These are phyloP conservation scores for Lactarius tabidus DNA, from an alignment of 768 basidiomycete species.

Conservation along the genomic window DNA sequence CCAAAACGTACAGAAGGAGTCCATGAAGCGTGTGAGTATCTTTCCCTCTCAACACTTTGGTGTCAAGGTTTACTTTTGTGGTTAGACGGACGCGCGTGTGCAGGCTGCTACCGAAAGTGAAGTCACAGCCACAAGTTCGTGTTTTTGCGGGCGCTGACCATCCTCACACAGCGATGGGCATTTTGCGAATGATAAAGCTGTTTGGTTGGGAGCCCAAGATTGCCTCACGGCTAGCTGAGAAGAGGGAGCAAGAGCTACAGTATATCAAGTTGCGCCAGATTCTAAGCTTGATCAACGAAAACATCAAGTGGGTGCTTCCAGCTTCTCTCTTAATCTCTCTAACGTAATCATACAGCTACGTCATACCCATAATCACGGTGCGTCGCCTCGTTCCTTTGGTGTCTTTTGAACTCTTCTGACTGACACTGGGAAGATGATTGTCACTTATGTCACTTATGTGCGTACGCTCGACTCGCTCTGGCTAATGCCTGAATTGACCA, in stretches of 20 bases:
- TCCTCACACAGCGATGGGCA: constrained; percentile 30
- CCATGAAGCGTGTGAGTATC: constrained; percentile 38
- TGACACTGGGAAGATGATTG: constrained; percentile 30
- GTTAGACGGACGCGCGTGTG: constrained; percentile 46
- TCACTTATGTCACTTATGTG: constrained; percentile 35
- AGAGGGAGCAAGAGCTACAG: constrained; percentile 39
- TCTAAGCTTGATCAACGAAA: constrained; percentile 33
- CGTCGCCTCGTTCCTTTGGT: background rate
- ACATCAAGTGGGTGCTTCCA: constrained; percentile 30
- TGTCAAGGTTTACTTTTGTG: background rate
- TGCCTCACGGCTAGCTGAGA: constrained; percentile 30
- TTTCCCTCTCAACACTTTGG: background rate
- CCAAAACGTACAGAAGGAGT: constrained; percentile 35
- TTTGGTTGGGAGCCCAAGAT: constrained; percentile 60
- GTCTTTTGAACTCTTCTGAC: background rate
- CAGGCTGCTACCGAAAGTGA: constrained; percentile 42
- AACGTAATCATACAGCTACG: constrained; percentile 27
- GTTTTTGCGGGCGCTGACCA: constrained; percentile 15
- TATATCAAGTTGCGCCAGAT: constrained; percentile 36
- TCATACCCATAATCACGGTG: constrained; percentile 40
- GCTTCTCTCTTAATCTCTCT: background rate
- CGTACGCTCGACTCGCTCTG: background rate
- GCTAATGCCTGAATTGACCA: background rate
- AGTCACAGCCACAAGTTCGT: background rate
- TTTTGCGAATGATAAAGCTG: constrained; percentile 50